Conservation (phyloP, 305 asterid genomes). For the Fraxinus sp. region DNA sequence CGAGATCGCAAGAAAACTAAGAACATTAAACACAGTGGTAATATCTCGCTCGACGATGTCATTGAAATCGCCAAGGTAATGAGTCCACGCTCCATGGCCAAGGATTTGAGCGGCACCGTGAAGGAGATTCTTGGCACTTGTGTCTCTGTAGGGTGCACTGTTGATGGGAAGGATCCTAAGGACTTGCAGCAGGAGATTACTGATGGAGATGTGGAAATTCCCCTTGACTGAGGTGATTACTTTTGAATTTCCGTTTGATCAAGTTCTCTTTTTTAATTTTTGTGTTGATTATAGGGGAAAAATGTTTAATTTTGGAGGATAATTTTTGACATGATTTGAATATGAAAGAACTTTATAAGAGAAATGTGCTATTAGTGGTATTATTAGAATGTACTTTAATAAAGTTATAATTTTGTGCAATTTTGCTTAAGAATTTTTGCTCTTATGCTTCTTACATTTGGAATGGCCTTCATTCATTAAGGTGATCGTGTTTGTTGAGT, state of each 20-base stretch:
- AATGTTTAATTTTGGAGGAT: no score
- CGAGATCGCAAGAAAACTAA: slow-evolving; percentile 53
- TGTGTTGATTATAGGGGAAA: no score
- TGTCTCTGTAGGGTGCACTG: slow-evolving; percentile 59
- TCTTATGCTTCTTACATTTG: no score
- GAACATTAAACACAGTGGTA: slow-evolving; percentile 57
- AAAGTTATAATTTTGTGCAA: no score
- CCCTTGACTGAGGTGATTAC: slow-evolving; percentile 41
- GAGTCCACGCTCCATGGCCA: slow-evolving; percentile 55
- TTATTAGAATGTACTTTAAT: no score
- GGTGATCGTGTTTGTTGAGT: no score
- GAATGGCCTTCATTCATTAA: no score
- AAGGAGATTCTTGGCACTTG: slow-evolving; percentile 65
- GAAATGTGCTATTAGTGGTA: no score
- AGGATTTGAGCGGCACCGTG: slow-evolving; percentile 53
- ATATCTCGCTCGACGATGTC: slow-evolving; percentile 54
- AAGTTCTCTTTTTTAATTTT: background rate
- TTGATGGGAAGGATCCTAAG: slow-evolving; percentile 59
- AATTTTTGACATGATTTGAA: no score
- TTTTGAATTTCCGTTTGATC: no score
- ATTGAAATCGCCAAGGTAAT: slow-evolving; percentile 55
- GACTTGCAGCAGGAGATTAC: slow-evolving; percentile 60
- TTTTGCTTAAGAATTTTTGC: no score
- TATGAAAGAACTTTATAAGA: no score
- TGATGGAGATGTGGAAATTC: slow-evolving; percentile 53